Evolutionary conservation across 352 stramenopile genomes (phyloP), one percentile per base, ranked within the genome.

Genomic region (Phytophthora fragariaefolia): DNA sequence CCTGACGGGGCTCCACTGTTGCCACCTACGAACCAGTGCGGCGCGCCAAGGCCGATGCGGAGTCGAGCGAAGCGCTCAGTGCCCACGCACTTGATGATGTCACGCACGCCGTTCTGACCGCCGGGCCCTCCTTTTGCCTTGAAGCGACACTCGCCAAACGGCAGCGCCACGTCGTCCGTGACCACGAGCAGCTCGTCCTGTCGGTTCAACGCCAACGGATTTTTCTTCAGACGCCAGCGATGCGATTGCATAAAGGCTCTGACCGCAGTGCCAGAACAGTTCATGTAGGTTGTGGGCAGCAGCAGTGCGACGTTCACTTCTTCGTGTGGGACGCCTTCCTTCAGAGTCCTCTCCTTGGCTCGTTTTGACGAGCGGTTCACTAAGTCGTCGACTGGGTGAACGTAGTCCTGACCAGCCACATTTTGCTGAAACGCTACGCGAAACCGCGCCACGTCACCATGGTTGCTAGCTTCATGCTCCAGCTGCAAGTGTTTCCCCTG

Each of bases 111-210:
- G 32, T 96, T 96, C 67, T 96, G 89, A 1, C 89, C 89, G 5
- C 89, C 89, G 0, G 83, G 77, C 0, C 87, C 85, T 34, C 89
- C 89, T 45, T 92, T 91, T 32, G 71, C 71, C 63, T 94, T 94
- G 70, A 96, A 94, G 24, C 85, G 87, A 23, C 82, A 93, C 28
- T 85, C 85, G 40, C 89, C 89, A 47, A 95, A 96, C 3, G 89
- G 89, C 30, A 95, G 58, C 27, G 85, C 72, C 27, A 96, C 87
- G 56, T 96, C 87, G 58, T 96, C 89, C 3, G 81, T 85, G 24
- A 95, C 55, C 26, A 96, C 88, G 17, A 96, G 82, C 63, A 96
- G 70, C 56, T 96, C 88, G 54, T 96, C 88, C 53, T 95, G 85
- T 47, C 84, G 84, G 61, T 92, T 94, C 30, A 95, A 62, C 8